Base-by-base conservation (phyloP, 306 rosid species). In the Vachellia collinsii region DNA sequence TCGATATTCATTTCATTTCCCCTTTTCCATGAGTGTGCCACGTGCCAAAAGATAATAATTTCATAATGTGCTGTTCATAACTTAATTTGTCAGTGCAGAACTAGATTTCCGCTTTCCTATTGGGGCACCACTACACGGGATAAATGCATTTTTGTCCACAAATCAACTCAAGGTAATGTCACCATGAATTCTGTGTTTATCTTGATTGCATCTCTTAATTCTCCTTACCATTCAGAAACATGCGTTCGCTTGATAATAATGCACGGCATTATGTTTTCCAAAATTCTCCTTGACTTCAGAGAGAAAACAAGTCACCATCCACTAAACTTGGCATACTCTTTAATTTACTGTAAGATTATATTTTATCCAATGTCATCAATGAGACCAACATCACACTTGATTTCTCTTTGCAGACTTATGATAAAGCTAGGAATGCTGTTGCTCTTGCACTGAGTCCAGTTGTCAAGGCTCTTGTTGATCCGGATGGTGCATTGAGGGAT, bases 371-470 rank as follows among this genome's bases (percentile, higher is more conserved):
- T 48, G 67, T 67, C 73, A 50, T 80, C 61, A 4, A 19, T 14
- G 42, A 29, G 68, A 81, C 42, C 39, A 20, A 67, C 41, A 70
- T 74, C 71, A 44, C 50, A 7, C 64, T 23, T 74, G 25, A 61
- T 87, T 39, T 66, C 79, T 65, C 11, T 70, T 53, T 83, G 83
- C 92, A 95, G 99, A 86, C 97, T 19, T 95, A 93, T 83, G 98
- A 95, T 80, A 95, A 93, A 86, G 99, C 98, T 82, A 93, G 99
- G 86, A 95, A 93, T 84, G 99, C 99, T 11, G 34, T 95, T 82
- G 99, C 99, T 79, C 97, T 95, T 65, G 98, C 98, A 38, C 85
- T 92, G 78, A 95, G 99, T 88, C 99, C 99, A 43, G 98, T 95
- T 84, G 99, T 95, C 75, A 93, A 48, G 86, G 98, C 99, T 85